Conservation (phyloP, 257 asterid genomes). For the Hygrophila difformis region DNA sequence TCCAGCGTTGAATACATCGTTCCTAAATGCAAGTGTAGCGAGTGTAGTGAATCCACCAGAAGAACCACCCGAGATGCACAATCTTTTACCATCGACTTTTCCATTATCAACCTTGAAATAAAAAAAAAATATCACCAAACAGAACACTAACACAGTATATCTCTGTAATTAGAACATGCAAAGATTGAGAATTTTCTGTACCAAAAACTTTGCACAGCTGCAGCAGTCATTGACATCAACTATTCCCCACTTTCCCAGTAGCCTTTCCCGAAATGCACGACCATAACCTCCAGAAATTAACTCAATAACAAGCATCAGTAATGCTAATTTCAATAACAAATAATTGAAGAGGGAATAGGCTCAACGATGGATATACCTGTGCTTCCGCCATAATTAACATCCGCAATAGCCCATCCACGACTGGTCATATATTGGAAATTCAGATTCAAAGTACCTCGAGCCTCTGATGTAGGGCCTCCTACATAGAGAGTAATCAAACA, state of each 20-base stretch:
- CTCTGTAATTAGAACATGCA: too few species aligned
- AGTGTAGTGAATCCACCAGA: constrained; percentile 98
- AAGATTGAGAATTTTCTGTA: constrained; percentile 12
- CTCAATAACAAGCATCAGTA: constrained; percentile 12
- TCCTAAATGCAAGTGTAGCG: constrained; percentile 90
- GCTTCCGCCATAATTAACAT: constrained; percentile 99
- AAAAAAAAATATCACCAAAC: neutral
- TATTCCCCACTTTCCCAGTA: constrained; percentile 79
- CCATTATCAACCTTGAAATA: constrained; percentile 66
- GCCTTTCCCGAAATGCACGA: constrained; percentile 82
- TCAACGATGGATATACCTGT: constrained; percentile 37
- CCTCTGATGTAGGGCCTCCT: constrained; percentile 98
- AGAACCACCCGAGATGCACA: constrained; percentile 95
- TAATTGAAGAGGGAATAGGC: neutral
- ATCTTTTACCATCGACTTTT: constrained; percentile 73
- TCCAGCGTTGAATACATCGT: constrained; percentile 84
- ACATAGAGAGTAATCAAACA: neutral
- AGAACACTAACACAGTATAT: too few species aligned
- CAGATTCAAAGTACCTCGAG: constrained; percentile 75
- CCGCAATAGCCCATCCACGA: constrained; percentile 98
- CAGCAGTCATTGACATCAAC: constrained; percentile 96
- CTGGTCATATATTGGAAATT: constrained; percentile 92
- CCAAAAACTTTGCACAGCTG: constrained; percentile 91
- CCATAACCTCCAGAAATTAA: constrained; percentile 71
- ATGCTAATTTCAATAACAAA: constrained; percentile 3